Evolutionary conservation across 345 rosid species (phyloP).

Genomic region (Eucalyptus coolabah): DNA sequence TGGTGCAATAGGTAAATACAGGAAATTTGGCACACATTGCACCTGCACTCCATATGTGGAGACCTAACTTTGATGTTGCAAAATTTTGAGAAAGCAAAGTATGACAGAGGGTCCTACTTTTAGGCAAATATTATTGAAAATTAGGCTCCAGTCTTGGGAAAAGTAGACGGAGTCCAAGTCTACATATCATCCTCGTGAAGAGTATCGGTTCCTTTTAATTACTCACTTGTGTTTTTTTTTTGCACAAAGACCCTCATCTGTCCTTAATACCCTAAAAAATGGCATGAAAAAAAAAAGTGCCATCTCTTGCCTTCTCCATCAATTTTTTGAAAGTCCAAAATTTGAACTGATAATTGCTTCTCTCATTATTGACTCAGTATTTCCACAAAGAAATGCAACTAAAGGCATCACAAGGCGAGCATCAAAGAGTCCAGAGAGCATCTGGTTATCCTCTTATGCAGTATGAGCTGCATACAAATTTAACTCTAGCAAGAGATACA

Average conservation of each 20-base stretch:
- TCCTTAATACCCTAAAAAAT: not conserved
- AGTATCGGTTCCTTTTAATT: not conserved
- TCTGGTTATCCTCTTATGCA: not conserved
- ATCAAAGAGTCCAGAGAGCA: not conserved
- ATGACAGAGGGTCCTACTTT: too few species aligned
- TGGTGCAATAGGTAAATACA: not conserved
- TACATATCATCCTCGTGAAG: too few species aligned
- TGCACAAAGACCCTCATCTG: not conserved
- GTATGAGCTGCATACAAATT: not conserved
- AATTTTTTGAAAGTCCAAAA: not conserved
- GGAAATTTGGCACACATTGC: not conserved
- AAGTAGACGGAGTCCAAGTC: too few species aligned
- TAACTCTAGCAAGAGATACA: not conserved
- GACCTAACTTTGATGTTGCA: too few species aligned
- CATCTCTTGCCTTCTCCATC: not conserved
- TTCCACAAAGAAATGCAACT: not conserved
- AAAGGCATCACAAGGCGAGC: not conserved
- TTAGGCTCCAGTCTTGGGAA: too few species aligned
- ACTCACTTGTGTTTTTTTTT: not conserved
- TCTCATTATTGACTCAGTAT: not conserved
- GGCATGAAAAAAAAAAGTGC: not conserved
- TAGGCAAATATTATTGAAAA: too few species aligned
- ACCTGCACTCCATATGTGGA: not conserved
- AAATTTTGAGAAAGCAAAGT: too few species aligned
- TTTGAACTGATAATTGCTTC: not conserved